These are phyloP conservation scores for Straminergon stramineum DNA, from an alignment of 225 moss, liverwort and hornwort species.

Conservation along the genomic window DNA sequence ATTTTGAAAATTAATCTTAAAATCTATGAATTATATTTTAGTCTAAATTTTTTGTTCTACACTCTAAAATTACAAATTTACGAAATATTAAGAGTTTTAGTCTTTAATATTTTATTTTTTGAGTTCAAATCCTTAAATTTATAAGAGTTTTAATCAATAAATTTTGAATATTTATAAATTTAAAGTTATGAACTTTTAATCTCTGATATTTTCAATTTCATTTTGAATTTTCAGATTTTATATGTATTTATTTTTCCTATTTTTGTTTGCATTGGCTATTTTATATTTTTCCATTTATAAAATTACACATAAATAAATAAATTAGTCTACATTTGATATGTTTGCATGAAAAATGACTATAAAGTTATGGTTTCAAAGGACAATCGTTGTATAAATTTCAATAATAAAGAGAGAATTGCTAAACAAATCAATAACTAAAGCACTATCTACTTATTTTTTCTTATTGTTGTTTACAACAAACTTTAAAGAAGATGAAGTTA, in stretches of 20 bases:
- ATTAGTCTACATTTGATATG: background rate
- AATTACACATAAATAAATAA: background rate
- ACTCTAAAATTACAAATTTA: background rate
- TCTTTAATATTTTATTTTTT: background rate
- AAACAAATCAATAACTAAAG: background rate
- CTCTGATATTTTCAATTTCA: background rate
- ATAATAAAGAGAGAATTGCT: background rate
- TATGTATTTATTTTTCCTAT: background rate
- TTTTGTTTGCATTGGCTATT: background rate
- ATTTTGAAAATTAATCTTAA: background rate
- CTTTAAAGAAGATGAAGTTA: accelerated
- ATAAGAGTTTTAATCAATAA: background rate
- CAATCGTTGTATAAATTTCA: background rate
- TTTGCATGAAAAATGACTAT: background rate
- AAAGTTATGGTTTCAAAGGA: background rate
- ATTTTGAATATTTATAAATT: background rate
- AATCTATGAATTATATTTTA: no score
- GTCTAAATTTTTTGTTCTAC: background rate
- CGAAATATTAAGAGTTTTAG: background rate
- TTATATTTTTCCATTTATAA: background rate
- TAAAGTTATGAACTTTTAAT: no score
- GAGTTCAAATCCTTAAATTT: background rate
- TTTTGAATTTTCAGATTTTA: background rate
- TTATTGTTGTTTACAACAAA: background rate
- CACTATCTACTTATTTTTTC: accelerated